A percentile compares a stretch with the other conserved stretches of the same genome.
Conservation (phyloP, 495 filamentous ascomycete genomes). For the Aspergillus nidulans region DNA sequence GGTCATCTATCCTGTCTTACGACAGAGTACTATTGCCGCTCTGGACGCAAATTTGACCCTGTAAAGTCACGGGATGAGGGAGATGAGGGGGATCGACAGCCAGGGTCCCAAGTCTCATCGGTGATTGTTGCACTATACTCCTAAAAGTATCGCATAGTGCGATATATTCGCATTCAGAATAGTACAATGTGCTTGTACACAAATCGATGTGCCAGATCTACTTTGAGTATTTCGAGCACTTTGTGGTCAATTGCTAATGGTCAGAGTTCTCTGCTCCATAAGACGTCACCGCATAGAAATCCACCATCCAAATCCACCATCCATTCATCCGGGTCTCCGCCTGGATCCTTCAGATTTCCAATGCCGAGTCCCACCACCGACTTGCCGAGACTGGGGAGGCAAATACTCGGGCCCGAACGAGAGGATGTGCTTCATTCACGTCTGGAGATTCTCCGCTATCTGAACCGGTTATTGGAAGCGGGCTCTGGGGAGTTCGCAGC, state of each 20-base stretch:
- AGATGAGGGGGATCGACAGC: constrained; percentile 12
- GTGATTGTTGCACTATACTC: background rate
- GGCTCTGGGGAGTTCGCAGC: background rate
- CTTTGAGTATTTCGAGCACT: too few species aligned
- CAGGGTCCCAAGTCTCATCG: background rate
- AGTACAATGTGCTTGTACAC: too few species aligned
- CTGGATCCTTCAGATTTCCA: background rate
- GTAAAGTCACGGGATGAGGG: constrained; percentile 8
- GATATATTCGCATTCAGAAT: too few species aligned
- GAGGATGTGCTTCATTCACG: background rate
- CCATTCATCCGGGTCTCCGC: background rate
- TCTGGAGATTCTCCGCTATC: background rate
- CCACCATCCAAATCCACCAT: background rate
- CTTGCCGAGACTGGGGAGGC: background rate
- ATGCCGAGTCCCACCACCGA: constrained; percentile 1
- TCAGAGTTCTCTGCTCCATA: background rate
- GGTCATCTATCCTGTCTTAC: too few species aligned
- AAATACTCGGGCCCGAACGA: background rate
- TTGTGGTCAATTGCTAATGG: background rate
- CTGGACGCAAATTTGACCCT: too few species aligned
- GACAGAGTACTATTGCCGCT: too few species aligned
- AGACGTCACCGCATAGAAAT: background rate
- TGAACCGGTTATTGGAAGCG: background rate
- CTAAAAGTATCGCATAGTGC: too few species aligned
- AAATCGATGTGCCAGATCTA: background rate